Evolutionary conservation across 129 eudicot species (phyloP).

Genomic region (Scalesia atractyloides): DNA sequence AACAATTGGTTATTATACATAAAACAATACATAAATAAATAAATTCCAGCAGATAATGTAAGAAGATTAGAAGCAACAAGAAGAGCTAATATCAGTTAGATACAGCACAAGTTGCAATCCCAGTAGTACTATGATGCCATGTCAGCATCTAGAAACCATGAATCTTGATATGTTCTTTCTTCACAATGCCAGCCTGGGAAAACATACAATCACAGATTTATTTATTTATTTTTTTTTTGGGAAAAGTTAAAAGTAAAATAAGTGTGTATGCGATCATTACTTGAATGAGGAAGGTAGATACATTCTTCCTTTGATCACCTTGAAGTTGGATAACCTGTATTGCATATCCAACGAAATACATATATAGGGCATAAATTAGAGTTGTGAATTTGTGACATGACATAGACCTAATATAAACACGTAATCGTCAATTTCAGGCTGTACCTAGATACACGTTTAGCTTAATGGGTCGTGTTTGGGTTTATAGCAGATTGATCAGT

Average conservation of each 20-base stretch:
- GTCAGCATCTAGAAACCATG: conserved; percentile 69
- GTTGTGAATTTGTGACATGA: no score
- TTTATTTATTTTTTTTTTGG: no score
- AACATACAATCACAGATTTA: background rate
- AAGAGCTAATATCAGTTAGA: conserved; percentile 36
- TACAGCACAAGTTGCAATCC: conserved; percentile 43
- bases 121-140: conserved; percentile 24
- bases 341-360: background rate
- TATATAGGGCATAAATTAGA: background rate
- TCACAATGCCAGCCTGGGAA: conserved; percentile 75
- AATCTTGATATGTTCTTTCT: conserved; percentile 81
- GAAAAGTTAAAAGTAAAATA: background rate
- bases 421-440: no score
- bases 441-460: no score
- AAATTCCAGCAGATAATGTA: conserved; percentile 24
- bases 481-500: no score
- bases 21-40: conserved; percentile 1
- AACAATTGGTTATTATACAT: conserved; percentile 21
- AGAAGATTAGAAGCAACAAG: conserved; percentile 37
- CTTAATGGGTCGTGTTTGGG: no score
- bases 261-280: conserved; percentile 25
- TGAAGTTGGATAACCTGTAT: conserved; percentile 76
- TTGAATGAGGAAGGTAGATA: conserved; percentile 77
- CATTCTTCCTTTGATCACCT: conserved; percentile 89
- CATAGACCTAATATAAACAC: no score